Base-by-base conservation (phyloP, 495 filamentous ascomycete genomes). In the Podospora fimiseda region DNA sequence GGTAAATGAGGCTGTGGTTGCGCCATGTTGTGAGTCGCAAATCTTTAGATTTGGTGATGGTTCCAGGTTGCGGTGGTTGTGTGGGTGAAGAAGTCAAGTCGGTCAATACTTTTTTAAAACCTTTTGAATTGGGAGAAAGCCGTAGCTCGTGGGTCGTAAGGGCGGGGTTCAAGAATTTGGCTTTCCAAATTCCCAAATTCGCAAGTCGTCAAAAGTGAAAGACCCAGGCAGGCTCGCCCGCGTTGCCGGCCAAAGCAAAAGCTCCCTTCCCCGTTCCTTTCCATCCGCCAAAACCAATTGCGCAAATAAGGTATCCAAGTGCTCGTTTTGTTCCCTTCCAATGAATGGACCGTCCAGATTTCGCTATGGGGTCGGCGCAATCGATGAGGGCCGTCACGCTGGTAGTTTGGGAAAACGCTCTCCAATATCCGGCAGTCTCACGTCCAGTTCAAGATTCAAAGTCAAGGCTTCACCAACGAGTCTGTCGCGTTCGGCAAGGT, bases 1-100 rank as follows among this genome's bases (percentile, higher is more conserved):
- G 74, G 70, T 48, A 75, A 71, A 48, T 79, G 75, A 18, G 75
- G 75, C 48, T 81, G 80, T 52, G 80, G 80, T 74, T 87, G 83
- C 60, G 83, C 81, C 85, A 87, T 88, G 64, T 47, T 72, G 47
- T 9, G 16, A 37, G n/a, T 30, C 30, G 22, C 41, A 11, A 43
- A 27, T 27, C 19, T 24, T 15, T 8, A 40, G 19, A 33, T 37
- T 43, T 42, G 27, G 15, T 16, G 49, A n/a, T 36, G 21, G n/a
- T 37, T 3, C 22, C 13, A 30, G 18, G n/a, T n/a, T n/a, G n/a
- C n/a, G n/a, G n/a, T n/a, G n/a, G n/a, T n/a, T n/a, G n/a, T n/a
- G n/a, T n/a, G n/a, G n/a, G n/a, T n/a, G n/a, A n/a, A n/a, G n/a
- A n/a, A n/a, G n/a, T n/a, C n/a, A n/a, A n/a, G n/a, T n/a, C n/a